These are phyloP conservation scores for Scutellaria galericulata DNA, from an alignment of 257 asterid genomes.

Conservation along the genomic window DNA sequence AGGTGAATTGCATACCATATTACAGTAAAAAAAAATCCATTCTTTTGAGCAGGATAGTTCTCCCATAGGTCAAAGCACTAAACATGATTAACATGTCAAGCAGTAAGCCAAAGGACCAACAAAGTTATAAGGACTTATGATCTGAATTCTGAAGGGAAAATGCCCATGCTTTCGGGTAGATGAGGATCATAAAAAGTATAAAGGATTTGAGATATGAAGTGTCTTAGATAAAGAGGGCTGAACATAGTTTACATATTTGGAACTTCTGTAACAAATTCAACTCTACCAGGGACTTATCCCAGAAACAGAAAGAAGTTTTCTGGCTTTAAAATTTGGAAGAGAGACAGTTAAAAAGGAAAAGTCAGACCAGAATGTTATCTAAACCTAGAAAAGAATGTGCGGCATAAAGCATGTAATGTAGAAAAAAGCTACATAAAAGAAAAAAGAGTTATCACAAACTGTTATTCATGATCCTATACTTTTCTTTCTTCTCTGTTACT, in stretches of 20 bases:
- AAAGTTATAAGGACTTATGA: not conserved
- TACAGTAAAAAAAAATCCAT: not conserved
- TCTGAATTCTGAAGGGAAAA: not conserved
- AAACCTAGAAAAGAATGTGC: not conserved
- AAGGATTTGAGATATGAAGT: slow-evolving; percentile 2
- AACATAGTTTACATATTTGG: not conserved
- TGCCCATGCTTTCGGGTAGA: slow-evolving; percentile 9
- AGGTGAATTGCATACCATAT: not conserved
- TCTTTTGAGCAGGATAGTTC: not conserved
- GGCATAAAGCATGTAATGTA: not conserved
- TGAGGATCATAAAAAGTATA: not conserved
- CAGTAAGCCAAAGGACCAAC: not conserved
- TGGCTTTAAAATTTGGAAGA: slow-evolving; percentile 3
- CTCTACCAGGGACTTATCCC: not conserved
- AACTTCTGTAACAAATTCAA: slow-evolving; percentile 2
- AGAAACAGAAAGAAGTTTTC: slow-evolving; percentile 6
- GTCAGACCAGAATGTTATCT: not conserved
- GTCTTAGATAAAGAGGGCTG: slow-evolving; percentile 10
- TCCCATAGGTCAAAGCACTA: not conserved
- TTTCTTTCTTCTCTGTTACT: not conserved
- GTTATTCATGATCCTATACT: not conserved
- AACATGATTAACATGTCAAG: not conserved
- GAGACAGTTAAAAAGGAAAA: not conserved
- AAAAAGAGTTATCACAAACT: not conserved
- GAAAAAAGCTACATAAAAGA: not conserved